Conservation (phyloP, 2,329 filamentous ascomycete species). For the Delphinella strobiligena region DNA sequence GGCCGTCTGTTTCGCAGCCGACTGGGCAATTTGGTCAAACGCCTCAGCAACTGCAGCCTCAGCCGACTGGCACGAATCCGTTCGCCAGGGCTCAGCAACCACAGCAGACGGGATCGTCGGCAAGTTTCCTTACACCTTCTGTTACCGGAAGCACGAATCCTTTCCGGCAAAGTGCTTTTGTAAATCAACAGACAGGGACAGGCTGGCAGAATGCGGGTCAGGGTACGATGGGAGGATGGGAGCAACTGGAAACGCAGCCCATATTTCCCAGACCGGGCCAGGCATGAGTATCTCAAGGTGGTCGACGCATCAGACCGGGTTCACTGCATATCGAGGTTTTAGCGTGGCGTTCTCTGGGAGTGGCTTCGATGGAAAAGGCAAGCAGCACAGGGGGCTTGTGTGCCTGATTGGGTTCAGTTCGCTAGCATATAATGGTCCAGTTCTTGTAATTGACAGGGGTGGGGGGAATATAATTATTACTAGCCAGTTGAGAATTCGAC, state of each 20-base stretch:
- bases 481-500: no score
- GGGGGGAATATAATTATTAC: no score
- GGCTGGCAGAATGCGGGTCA: constrained; percentile 72
- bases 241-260: constrained; percentile 65
- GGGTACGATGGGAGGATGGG: constrained; percentile 66
- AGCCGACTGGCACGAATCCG: constrained; percentile 60
- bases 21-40: no score
- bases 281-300: no score
- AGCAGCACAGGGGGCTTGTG: no score
- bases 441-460: no score
- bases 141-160: constrained; percentile 86
- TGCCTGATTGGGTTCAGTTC: no score
- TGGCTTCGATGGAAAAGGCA: no score
- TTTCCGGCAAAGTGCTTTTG: constrained; percentile 81
- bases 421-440: no score
- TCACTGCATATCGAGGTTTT: no score
- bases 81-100: constrained; percentile 42
- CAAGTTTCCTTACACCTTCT: constrained; percentile 43
- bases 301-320: no score
- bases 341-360: not conserved
- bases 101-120: constrained; percentile 25
- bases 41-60: constrained; percentile 20
- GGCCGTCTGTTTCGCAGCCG: no score
- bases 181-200: constrained; percentile 76
- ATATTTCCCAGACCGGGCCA: constrained; percentile 73